phyloP scores from a whole-genome alignment of 495 filamentous ascomycete genomes.

The Penicillium lividum region DNA sequence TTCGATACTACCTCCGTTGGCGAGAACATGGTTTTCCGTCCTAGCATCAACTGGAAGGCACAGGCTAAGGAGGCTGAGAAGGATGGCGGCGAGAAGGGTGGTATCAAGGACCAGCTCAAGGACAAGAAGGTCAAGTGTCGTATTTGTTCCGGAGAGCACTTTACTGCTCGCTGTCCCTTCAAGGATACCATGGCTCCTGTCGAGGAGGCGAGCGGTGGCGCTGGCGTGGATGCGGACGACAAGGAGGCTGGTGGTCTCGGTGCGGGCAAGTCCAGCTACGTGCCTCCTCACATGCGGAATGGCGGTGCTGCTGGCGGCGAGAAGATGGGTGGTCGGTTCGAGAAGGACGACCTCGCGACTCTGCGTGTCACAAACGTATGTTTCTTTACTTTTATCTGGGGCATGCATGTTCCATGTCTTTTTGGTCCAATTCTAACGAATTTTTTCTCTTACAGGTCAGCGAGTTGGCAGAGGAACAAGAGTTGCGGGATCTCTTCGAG shows the following conservation, averaged over 20 bases:
- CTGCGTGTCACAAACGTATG: constrained; percentile 95
- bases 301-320: constrained; percentile 70
- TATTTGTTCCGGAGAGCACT: constrained; percentile 98
- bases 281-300: constrained; percentile 87
- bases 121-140: constrained; percentile 99
- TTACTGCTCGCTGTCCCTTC: constrained; percentile 91
- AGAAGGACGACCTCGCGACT: constrained; percentile 94
- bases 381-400: constrained; percentile 21
- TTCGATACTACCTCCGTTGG: constrained; percentile 89
- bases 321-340: constrained; percentile 90
- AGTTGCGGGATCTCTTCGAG: constrained; percentile 96
- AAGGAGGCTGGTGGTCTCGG: constrained; percentile 57
- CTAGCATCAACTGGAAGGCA: constrained; percentile 85
- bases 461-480: constrained; percentile 93
- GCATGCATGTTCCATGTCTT: constrained; percentile 7
- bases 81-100: constrained; percentile 65
- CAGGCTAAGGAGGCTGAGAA: constrained; percentile 82
- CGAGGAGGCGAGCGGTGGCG: constrained; percentile 62
- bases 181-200: constrained; percentile 80
- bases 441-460: constrained; percentile 64
- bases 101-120: constrained; percentile 89
- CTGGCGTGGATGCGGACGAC: constrained; percentile 53
- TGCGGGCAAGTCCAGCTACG: constrained; percentile 77
- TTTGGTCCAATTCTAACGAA: background rate
- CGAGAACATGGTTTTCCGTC: constrained; percentile 96